Base-by-base conservation (phyloP, 352 stramenopile species). In the Paralagenidium karlingii region DNA sequence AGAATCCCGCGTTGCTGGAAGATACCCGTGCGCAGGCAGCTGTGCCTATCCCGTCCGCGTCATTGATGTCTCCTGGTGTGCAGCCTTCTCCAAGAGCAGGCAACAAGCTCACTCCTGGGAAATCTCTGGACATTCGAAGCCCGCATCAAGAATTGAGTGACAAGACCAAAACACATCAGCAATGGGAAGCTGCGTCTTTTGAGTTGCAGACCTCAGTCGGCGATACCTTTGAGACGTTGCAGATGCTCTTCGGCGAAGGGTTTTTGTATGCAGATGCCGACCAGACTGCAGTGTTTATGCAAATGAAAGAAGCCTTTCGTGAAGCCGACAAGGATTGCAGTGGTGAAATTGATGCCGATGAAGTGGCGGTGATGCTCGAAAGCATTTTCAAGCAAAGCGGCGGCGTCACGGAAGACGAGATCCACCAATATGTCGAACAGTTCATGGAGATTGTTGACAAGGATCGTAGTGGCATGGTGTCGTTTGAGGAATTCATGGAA, bases 291-390 rank as follows among this genome's bases (percentile, higher is more conserved):
- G 53, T 89, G 38, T 89, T 87, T 46, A 84, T 89, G 76, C 76
- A 89, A 45, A 89, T 89, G 60, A 89, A 89, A 40, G 73, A 89
- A 38, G 76, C 76, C 0, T 89, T 89, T 48, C 66, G 76, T 10
- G 43, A 82, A 1, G 76, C 73, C 0, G 76, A 89, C 46, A 80
- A 67, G 40, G 76, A 89, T 28, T 82, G 76, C 47, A 86, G 70
- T 24, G 76, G 76, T 6, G 76, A 89, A 38, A 82, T 87, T 24
- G 68, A 89, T 24, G 70, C 69, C 0, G 69, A 85, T 22, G 76
- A 89, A 47, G 76, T 89, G 8, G 63, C 63, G 0, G 53, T 70
- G 16, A 82, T 89, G 71, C 53, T 89, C 3, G 62, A 82, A 40
- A 75, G 49, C 10, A 87, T 90, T 40, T 90, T 90, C 27, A 55